Conservation (phyloP, 2,329 filamentous ascomycete species). For the Chaetomium olivaceum region DNA sequence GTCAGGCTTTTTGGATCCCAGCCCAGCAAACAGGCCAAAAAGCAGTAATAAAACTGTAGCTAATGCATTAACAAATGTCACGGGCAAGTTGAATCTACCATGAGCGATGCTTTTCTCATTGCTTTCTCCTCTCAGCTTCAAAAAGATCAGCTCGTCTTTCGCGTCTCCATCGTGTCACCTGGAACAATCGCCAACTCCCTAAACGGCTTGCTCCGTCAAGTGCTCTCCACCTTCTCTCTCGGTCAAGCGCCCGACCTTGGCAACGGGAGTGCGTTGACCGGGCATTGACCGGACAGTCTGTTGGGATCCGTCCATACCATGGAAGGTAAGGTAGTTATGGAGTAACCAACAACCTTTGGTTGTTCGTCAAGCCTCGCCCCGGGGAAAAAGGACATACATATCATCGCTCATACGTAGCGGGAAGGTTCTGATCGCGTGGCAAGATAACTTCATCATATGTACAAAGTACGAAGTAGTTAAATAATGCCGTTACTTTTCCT, state of each 20-base stretch:
- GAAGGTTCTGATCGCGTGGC: too few relatives aligned
- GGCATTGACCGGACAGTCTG: background rate
- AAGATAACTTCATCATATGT: too few relatives aligned
- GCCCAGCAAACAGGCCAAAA: conserved; percentile 1
- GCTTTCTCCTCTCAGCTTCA: background rate
- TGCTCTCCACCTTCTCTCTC: background rate
- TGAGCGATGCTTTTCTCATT: background rate
- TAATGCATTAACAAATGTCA: background rate
- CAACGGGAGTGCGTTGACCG: background rate
- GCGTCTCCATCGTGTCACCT: background rate
- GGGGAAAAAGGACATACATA: too few relatives aligned
- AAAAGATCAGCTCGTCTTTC: background rate
- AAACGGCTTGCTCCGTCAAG: background rate
- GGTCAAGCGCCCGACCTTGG: background rate
- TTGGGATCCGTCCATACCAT: background rate
- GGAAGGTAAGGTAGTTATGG: too few relatives aligned
- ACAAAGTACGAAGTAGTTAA: too few relatives aligned
- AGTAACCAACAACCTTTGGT: too few relatives aligned
- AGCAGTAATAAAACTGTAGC: background rate
- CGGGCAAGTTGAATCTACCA: background rate
- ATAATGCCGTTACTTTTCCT: background rate
- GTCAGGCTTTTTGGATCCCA: background rate
- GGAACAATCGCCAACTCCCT: background rate
- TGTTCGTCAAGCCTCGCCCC: background rate
- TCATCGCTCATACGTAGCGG: too few relatives aligned